These are phyloP conservation scores for Leishmania gerbilli DNA, from an alignment of 208 protist genomes.

Conservation along the genomic window DNA sequence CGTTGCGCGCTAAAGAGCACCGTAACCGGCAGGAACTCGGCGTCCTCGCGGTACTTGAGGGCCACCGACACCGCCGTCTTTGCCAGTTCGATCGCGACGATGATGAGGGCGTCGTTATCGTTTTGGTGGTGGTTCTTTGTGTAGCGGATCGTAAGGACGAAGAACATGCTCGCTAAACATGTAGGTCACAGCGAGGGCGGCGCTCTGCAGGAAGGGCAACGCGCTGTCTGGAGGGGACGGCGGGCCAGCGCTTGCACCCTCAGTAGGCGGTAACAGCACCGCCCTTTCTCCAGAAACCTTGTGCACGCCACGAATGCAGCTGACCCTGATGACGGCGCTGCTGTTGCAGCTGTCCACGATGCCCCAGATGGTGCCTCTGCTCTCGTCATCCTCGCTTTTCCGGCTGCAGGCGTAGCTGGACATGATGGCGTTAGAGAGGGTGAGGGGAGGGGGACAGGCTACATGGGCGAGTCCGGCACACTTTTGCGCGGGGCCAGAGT, in stretches of 20 bases:
- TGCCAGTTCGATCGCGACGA: conserved; percentile 52
- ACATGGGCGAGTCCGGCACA: too few species aligned
- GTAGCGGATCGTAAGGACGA: conserved; percentile 59
- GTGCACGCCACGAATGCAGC: too few species aligned
- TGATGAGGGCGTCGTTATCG: conserved; percentile 46
- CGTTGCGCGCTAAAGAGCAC: conserved; percentile 31
- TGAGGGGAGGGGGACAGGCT: too few species aligned
- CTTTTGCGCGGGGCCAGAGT: too few species aligned
- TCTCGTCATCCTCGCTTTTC: too few species aligned
- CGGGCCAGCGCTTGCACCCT: neutral
- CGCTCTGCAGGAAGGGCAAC: conserved; percentile 34
- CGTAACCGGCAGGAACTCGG: conserved; percentile 36
- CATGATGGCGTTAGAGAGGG: too few species aligned
- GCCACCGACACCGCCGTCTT: conserved; percentile 52
- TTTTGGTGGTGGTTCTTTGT: conserved; percentile 29
- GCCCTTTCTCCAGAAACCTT: too few species aligned
- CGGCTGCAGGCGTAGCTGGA: neutral
- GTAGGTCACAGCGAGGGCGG: conserved; percentile 48
- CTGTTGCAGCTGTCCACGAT: neutral
- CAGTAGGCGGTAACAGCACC: neutral
- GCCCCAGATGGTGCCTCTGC: neutral
- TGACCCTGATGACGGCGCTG: neutral
- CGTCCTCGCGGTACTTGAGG: conserved; percentile 48
- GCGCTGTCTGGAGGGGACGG: neutral
- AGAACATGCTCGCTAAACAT: conserved; percentile 42